phyloP scores from a whole-genome alignment of 345 rosid genomes.

The Balakata baccata region DNA sequence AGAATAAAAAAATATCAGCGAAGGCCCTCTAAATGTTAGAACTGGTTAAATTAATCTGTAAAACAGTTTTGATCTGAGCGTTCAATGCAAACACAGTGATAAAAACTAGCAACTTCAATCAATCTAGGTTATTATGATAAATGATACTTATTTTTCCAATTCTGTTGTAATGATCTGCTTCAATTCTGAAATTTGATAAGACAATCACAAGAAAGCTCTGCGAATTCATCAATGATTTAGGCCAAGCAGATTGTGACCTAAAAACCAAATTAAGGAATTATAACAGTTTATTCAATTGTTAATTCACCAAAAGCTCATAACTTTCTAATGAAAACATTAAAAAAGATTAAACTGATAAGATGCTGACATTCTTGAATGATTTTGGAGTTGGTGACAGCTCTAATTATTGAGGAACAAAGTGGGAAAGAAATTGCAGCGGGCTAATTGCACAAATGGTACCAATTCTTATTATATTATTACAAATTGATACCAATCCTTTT shows the following conservation, averaged over 20 bases:
- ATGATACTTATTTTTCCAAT: too few species aligned
- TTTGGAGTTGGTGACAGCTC: conserved; percentile 31
- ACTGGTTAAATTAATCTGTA: too few species aligned
- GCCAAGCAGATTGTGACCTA: background rate
- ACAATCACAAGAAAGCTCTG: background rate
- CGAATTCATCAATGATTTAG: background rate
- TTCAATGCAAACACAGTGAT: conserved; percentile 2
- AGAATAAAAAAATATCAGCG: too few species aligned
- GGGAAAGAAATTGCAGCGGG: conserved; percentile 4
- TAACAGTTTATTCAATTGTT: background rate
- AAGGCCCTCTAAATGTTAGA: too few species aligned
- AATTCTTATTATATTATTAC: too few species aligned
- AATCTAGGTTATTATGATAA: background rate
- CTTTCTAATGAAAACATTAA: too few species aligned
- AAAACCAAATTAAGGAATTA: too few species aligned
- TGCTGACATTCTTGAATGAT: background rate
- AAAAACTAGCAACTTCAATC: background rate
- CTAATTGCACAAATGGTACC: too few species aligned
- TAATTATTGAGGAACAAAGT: background rate
- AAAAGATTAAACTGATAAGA: background rate
- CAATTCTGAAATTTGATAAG: background rate
- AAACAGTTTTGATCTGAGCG: background rate
- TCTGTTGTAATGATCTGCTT: too few species aligned
- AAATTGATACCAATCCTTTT: too few species aligned
- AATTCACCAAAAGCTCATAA: background rate